phyloP scores from a whole-genome alignment of 2,329 filamentous ascomycete genomes.

The Pseudopyricularia javanii region DNA sequence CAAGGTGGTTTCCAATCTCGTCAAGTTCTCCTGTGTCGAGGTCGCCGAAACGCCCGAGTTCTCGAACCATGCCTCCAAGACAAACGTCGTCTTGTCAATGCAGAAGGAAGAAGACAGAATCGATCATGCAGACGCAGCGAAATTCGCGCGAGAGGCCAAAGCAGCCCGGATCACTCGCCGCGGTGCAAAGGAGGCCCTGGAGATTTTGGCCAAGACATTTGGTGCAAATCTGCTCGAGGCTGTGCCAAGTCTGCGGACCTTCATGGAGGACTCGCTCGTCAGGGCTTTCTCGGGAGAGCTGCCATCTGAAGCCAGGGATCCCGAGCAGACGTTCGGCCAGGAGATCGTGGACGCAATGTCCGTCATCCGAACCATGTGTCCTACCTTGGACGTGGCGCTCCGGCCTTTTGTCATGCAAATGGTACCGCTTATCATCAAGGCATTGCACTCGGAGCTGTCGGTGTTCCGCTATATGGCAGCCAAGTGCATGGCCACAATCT shows the following conservation, averaged over 20 bases:
- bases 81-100: constrained; percentile 75
- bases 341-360: constrained; percentile 92
- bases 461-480: constrained; percentile 94
- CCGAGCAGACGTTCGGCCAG: constrained; percentile 69
- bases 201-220: constrained; percentile 73
- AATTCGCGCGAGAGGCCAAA: constrained; percentile 80
- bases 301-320: constrained; percentile 60
- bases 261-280: constrained; percentile 72
- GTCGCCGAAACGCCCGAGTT: constrained; percentile 97
- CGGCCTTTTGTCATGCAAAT: constrained; percentile 72
- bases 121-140: constrained; percentile 81
- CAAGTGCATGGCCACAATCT: constrained; percentile 94
- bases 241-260: constrained; percentile 66
- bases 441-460: constrained; percentile 75
- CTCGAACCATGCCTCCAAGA: constrained; percentile 65
- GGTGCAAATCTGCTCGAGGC: constrained; percentile 66
- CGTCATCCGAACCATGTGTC: constrained; percentile 80
- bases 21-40: constrained; percentile 96
- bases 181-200: constrained; percentile 86
- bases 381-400: constrained; percentile 67
- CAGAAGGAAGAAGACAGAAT: constrained; percentile 94
- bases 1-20: constrained; percentile 88
- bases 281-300: constrained; percentile 62
- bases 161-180: constrained; percentile 82
- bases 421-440: constrained; percentile 76